Evolutionary conservation across 495 filamentous ascomycete genomes (phyloP), one percentile per base, ranked within the genome.

Genomic region (Penicillium pancosmium): DNA sequence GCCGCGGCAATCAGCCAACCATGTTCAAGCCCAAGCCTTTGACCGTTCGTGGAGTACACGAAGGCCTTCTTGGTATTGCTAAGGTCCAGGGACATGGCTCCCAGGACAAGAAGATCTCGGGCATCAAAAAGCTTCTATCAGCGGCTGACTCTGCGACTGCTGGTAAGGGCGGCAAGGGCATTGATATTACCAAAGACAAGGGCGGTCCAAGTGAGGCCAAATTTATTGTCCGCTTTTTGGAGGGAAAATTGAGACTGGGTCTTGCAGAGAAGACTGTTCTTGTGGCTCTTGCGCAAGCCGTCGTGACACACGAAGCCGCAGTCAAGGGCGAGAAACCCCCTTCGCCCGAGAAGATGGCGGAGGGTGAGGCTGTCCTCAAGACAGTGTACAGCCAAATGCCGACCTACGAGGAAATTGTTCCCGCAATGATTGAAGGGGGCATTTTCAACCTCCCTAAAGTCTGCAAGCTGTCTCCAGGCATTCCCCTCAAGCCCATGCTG

Each of bases 401-500:
- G 16, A 92, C 91, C 61, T 98, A 97, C 77, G 92, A 98, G 76
- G 88, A 95, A 27, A 93, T 98, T 61, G 87, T 98, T 61, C 94
- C 93, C 1, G 86, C 86, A 11, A 90, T 97, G 80, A 77, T 96
- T 18, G 76, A 96, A 54, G 82, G 93, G 64, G 95, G 95, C 25
- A 90, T 98, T 52, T 85, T 86, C 77, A 84, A 90, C 36, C 72
- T 98, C 11, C 82, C 83, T 35, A 85, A 96, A 8, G 83, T 88
- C 43, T 98, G 94, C 86, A 96, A 94, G 70, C 83, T 98, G 25
- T 89, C 92, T 55, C 92, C 95, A 3, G 94, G 94, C 57, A 88
- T 98, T 21, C 94, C 94, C 18, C 83, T 98, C 36, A 98, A 98
- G 73, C 94, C 94, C 64, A 98, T 98, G 94, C 84, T 98, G 77